Evolutionary conservation across 176 grass and related monocot genomes (phyloP).

Genomic region (Rhynchospora tenuis): DNA sequence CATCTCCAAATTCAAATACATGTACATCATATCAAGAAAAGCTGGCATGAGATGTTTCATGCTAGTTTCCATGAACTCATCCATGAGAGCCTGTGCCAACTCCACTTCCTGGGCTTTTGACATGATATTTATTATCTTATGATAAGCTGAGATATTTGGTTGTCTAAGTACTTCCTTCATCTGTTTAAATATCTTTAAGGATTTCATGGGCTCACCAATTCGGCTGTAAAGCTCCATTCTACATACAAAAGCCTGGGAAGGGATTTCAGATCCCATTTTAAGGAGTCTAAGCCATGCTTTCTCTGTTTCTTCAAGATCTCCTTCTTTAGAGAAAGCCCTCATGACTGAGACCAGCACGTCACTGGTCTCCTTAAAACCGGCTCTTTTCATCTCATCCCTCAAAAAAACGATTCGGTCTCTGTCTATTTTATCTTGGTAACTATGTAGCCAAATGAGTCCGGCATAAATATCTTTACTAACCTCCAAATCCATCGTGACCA

Average conservation of each 20-base stretch:
- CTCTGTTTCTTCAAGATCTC: slow-evolving; percentile 71
- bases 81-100: slow-evolving; percentile 52
- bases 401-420: slow-evolving; percentile 57
- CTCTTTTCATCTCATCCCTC: slow-evolving; percentile 64
- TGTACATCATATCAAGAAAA: slow-evolving; percentile 67
- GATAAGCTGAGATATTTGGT: slow-evolving; percentile 69
- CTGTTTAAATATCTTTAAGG: slow-evolving; percentile 63
- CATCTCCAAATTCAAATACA: slow-evolving; percentile 79
- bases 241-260: slow-evolving; percentile 79
- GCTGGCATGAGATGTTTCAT: slow-evolving; percentile 94
- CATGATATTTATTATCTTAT: slow-evolving; percentile 90
- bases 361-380: slow-evolving; percentile 48
- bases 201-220: slow-evolving; percentile 63
- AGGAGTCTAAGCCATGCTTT: slow-evolving; percentile 61
- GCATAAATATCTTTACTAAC: slow-evolving; percentile 69
- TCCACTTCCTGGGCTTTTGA: slow-evolving; percentile 52
- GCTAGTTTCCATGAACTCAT: slow-evolving; percentile 57
- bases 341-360: slow-evolving; percentile 88
- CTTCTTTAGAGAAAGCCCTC: slow-evolving; percentile 88
- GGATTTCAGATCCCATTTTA: slow-evolving; percentile 46
- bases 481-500: slow-evolving; percentile 56
- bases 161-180: slow-evolving; percentile 69
- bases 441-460: slow-evolving; percentile 94
- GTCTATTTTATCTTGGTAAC: slow-evolving; percentile 89
- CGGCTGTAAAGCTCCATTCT: slow-evolving; percentile 73